Percentiles rank a stretch among this genome's conserved stretches.
These are phyloP conservation scores for Verticillium tricorpus DNA, from an alignment of 2,329 filamentous ascomycete species.

Conservation along the genomic window DNA sequence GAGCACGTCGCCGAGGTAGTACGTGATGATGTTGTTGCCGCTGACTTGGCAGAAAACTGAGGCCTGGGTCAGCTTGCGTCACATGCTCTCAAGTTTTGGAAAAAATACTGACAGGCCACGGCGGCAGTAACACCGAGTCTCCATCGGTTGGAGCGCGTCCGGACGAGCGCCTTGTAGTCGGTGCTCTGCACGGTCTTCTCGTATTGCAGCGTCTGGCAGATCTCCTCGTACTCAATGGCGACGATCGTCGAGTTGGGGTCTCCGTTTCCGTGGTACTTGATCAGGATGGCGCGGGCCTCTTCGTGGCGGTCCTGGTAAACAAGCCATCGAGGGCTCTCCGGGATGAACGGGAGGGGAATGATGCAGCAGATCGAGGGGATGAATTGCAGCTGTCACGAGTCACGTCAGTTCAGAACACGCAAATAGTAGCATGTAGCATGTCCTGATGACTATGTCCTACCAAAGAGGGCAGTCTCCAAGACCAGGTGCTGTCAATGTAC, in stretches of 20 bases:
- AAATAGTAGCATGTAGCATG: too few species aligned
- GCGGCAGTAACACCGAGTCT: neutral
- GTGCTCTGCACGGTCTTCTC: neutral
- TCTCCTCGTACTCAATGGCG: constrained; percentile 44
- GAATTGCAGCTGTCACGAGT: neutral
- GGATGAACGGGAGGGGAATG: constrained; percentile 1
- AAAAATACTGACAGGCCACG: neutral
- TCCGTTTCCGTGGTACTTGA: constrained; percentile 28
- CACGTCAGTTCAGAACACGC: neutral
- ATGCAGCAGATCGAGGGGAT: neutral
- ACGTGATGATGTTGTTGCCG: constrained; percentile 36
- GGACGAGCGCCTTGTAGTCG: constrained; percentile 38
- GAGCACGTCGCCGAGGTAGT: constrained; percentile 45
- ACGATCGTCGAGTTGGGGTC: constrained; percentile 32
- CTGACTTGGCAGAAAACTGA: constrained; percentile 39
- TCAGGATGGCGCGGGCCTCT: constrained; percentile 37
- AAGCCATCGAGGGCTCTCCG: constrained; percentile 3
- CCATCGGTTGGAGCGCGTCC: constrained; percentile 27
- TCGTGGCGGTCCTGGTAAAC: constrained; percentile 1
- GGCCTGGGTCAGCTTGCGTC: too few species aligned
- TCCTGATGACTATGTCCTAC: neutral
- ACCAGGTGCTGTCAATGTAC: constrained; percentile 2
- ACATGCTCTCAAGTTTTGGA: constrained; percentile 9
- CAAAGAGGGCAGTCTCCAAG: constrained; percentile 2
- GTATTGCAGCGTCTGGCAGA: constrained; percentile 18